phyloP scores from a whole-genome alignment of 1,284 basidiomycete species.

The Moniliella sp. region DNA sequence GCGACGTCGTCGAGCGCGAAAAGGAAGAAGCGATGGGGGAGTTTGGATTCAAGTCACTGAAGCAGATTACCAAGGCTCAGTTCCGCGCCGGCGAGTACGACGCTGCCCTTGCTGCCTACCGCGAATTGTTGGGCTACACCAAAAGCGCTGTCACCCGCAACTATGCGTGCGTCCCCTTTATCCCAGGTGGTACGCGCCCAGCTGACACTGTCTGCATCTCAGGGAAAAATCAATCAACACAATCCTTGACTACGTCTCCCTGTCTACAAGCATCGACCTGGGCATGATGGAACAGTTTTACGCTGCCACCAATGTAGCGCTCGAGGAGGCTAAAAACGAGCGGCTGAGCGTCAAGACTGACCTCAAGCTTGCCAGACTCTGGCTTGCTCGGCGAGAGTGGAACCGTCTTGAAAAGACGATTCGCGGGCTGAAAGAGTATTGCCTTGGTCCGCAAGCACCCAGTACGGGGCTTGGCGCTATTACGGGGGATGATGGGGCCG shows the following conservation, averaged over 20 bases:
- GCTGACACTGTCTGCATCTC: neutral
- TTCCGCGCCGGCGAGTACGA: slow-evolving; percentile 57
- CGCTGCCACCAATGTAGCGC: slow-evolving; percentile 65
- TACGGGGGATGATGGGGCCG: too few relatives aligned
- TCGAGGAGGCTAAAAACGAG: slow-evolving; percentile 90
- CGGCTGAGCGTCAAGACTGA: slow-evolving; percentile 84
- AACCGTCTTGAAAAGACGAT: slow-evolving; percentile 45
- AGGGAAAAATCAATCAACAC: slow-evolving; percentile 90
- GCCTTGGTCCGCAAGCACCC: slow-evolving; percentile 17
- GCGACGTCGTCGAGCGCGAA: slow-evolving; percentile 45
- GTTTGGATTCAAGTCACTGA: slow-evolving; percentile 97
- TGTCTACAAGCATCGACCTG: slow-evolving; percentile 46
- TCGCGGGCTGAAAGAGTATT: slow-evolving; percentile 37
- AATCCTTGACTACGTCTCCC: slow-evolving; percentile 87
- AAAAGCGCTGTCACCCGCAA: slow-evolving; percentile 24
- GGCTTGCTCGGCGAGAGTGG: slow-evolving; percentile 86
- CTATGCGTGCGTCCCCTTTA: slow-evolving; percentile 6
- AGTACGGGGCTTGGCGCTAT: too few relatives aligned
- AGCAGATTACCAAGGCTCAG: slow-evolving; percentile 86
- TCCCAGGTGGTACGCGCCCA: neutral
- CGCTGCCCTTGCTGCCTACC: slow-evolving; percentile 69
- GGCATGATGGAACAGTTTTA: slow-evolving; percentile 82
- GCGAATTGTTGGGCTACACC: slow-evolving; percentile 64
- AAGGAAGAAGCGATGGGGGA: slow-evolving; percentile 68
- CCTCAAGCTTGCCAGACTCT: slow-evolving; percentile 84